A percentile compares a stretch with the other conserved stretches of the same genome.
Conservation (phyloP, 2,329 filamentous ascomycete species). For the Annulohypoxylon truncatum region DNA sequence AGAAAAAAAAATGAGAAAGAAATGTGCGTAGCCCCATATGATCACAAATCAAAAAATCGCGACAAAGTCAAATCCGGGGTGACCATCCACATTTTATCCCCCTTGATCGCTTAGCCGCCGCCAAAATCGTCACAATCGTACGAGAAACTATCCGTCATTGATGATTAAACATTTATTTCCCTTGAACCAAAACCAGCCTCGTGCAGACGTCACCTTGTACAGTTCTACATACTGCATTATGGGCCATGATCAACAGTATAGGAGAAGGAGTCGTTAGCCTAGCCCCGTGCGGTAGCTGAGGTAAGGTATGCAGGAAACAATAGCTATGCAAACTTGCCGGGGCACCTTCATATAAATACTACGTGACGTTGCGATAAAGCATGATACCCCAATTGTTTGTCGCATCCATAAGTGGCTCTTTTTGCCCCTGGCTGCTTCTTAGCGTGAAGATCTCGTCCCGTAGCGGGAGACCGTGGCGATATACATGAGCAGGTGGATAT, state of each 20-base stretch:
- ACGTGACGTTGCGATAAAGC: background rate
- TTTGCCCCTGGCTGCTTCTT: background rate
- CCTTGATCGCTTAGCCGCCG: background rate
- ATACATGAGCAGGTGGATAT: background rate
- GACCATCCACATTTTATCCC: slow-evolving; percentile 18
- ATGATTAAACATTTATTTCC: slow-evolving; percentile 6
- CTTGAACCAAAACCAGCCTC: background rate
- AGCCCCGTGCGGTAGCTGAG: background rate
- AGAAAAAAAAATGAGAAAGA: background rate
- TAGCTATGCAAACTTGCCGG: background rate
- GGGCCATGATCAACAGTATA: background rate
- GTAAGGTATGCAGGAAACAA: background rate
- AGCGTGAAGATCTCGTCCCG: slow-evolving; percentile 4
- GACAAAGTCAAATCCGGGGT: background rate
- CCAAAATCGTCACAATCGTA: slow-evolving; percentile 31
- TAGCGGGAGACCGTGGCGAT: background rate
- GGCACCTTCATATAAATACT: background rate
- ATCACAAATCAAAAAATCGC: slow-evolving; percentile 42
- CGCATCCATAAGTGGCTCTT: background rate
- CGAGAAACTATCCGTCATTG: slow-evolving; percentile 15
- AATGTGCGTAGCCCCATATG: slow-evolving; percentile 26
- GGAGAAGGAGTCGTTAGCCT: background rate
- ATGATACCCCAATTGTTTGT: background rate
- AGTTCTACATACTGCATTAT: background rate
- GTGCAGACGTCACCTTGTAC: background rate